Base-by-base conservation (phyloP, 805 yeast genomes). In the Candida lessepsii region DNA sequence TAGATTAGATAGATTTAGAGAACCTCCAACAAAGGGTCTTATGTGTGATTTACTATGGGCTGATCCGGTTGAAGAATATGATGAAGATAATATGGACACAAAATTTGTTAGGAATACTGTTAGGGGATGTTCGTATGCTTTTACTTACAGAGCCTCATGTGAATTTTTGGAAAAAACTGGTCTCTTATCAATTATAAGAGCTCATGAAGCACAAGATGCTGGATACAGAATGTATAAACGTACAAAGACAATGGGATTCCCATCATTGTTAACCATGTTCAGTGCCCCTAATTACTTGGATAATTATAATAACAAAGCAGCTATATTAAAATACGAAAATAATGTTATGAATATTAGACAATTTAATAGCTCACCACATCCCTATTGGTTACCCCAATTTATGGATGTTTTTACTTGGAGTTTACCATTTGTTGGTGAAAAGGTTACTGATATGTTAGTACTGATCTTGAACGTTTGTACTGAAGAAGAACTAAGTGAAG, bases 331-430 rank as follows among this genome's bases (percentile, higher is more conserved):
- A 63, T 91, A 90, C 63, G 96, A 87, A 52, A 78, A 86, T 58
- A 83, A 89, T 51, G 93, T 89, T 16, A 84, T 91, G 93, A 93
- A 91, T 62, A 91, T 91, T 42, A 78, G 97, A 42, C 98, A 91
- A 64, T 91, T 93, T 71, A 89, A 90, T 62, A 67, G 83, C 54
- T 81, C 89, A 20, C 95, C 96, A 4, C 98, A 91, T 63, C 99
- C 99, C 1, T 91, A 93, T 65, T 89, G 95, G 88, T 71, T 93
- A 50, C 98, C 98, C 6, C 89, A 89, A 60, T 87, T 90, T 54
- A 88, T 90, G 95, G 97, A 93, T 61, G 96, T 91, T 5, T 91
- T 91, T 62, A 84, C 96, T 9, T 93, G 98, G 98, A 86, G 96
- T 2, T 70, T 91, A 42, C 99, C 98, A 6, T 91, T 93, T 68